Evolutionary conservation across 257 asterid species (phyloP).

Genomic region (Solanum virginianum): DNA sequence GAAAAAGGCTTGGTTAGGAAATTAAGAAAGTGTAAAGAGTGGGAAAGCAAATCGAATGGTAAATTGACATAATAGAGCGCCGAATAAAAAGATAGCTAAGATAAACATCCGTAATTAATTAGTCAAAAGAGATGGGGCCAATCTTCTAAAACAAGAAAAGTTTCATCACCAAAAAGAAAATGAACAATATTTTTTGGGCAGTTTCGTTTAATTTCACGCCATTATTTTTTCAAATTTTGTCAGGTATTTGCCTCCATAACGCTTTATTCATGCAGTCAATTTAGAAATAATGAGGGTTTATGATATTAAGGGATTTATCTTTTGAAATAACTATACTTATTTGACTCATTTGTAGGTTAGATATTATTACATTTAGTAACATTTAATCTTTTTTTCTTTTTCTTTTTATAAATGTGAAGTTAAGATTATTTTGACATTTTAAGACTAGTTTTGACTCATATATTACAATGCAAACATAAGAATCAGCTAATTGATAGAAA

Average conservation of each 20-base stretch:
- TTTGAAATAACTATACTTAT: not conserved
- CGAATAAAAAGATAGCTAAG: slow-evolving; percentile 18
- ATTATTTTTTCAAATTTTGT: not conserved
- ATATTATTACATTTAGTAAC: too few relatives aligned
- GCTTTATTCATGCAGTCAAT: not conserved
- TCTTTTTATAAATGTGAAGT: not conserved
- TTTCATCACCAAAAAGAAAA: not conserved
- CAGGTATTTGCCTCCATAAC: not conserved
- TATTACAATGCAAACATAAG: too few relatives aligned
- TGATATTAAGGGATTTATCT: not conserved
- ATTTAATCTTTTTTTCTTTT: too few relatives aligned
- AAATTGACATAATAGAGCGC: slow-evolving; percentile 11
- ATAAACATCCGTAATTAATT: slow-evolving; percentile 7
- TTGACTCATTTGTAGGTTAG: too few relatives aligned
- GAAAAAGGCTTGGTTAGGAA: not conserved
- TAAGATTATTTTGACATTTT: too few relatives aligned
- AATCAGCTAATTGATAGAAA: too few relatives aligned
- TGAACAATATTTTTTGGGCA: not conserved
- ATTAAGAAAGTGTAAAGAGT: slow-evolving; percentile 17
- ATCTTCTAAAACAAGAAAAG: not conserved
- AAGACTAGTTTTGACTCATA: too few relatives aligned
- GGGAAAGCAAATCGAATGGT: slow-evolving; percentile 29
- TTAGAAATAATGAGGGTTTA: not conserved
- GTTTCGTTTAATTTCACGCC: not conserved
- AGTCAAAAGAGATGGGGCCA: slow-evolving; percentile 15